Evolutionary conservation across 2,329 filamentous ascomycete genomes (phyloP).

Genomic region (Pseudogymnoascus sp.): DNA sequence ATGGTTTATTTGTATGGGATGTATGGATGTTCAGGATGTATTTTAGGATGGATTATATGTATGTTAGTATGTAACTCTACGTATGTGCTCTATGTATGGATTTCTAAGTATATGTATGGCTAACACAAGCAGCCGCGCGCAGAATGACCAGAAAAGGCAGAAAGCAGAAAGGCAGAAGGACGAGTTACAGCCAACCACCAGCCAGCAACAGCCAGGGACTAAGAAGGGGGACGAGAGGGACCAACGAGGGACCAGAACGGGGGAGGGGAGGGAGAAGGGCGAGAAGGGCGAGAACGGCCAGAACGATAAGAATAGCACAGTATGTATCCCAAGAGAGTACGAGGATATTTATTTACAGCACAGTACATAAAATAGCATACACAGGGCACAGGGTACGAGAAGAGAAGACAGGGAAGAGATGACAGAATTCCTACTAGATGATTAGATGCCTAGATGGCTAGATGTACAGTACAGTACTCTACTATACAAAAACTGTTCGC

Average conservation of each 20-base stretch:
- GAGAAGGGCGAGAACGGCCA: neutral
- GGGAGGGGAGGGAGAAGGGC: too few relatives aligned
- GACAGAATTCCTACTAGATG: neutral
- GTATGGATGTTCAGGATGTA: neutral
- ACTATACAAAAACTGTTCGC: neutral
- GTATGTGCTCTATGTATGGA: too few relatives aligned
- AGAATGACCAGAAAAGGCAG: neutral
- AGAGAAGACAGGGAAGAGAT: neutral
- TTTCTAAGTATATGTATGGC: too few relatives aligned
- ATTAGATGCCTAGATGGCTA: too few relatives aligned
- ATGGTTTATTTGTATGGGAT: neutral
- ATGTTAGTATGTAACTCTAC: too few relatives aligned
- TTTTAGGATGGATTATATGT: too few relatives aligned
- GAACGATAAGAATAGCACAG: neutral
- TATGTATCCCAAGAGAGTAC: too few relatives aligned
- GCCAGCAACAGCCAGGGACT: neutral
- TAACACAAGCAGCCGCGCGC: neutral
- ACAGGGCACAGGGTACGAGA: neutral
- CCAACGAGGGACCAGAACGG: neutral
- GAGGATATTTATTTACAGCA: neutral
- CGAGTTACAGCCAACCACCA: neutral
- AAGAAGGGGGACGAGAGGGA: neutral
- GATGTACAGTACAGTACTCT: too few relatives aligned
- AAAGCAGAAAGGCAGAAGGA: neutral
- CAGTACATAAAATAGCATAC: neutral